phyloP scores from a whole-genome alignment of 331 rosid genomes.

The Quercus tomentella region DNA sequence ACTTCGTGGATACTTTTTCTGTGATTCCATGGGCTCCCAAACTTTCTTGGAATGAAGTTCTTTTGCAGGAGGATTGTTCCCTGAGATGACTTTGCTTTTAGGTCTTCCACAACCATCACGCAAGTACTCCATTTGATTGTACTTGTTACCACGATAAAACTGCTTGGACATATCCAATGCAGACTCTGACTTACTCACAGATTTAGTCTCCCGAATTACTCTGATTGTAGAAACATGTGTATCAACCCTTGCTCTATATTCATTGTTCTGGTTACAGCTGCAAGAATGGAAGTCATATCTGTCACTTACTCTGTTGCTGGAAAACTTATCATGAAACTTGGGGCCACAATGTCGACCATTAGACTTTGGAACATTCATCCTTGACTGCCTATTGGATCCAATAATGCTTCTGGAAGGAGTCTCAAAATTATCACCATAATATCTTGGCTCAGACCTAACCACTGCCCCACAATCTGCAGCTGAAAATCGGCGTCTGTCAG shows the following conservation, averaged over 20 bases:
- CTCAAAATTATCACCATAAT: constrained; percentile 56
- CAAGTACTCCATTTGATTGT: constrained; percentile 50
- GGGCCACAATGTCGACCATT: constrained; percentile 62
- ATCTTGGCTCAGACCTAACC: constrained; percentile 55
- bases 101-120: constrained; percentile 67
- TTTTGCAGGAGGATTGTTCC: constrained; percentile 48
- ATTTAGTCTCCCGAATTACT: constrained; percentile 52
- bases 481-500: constrained; percentile 57
- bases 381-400: constrained; percentile 61
- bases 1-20: constrained; percentile 64
- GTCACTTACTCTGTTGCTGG: constrained; percentile 54
- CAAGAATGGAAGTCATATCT: constrained; percentile 72
- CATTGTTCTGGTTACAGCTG: constrained; percentile 65
- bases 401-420: constrained; percentile 51
- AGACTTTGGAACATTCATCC: constrained; percentile 52
- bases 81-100: constrained; percentile 53
- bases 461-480: constrained; percentile 55
- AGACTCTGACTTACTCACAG: constrained; percentile 52
- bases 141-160: constrained; percentile 55
- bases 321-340: constrained; percentile 63
- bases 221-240: constrained; percentile 48
- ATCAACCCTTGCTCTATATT: constrained; percentile 59
- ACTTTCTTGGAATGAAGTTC: constrained; percentile 78
- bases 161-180: constrained; percentile 61
- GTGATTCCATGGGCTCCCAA: constrained; percentile 86